phyloP scores from a whole-genome alignment of 768 basidiomycete genomes.

The Flagelloscypha sp. region DNA sequence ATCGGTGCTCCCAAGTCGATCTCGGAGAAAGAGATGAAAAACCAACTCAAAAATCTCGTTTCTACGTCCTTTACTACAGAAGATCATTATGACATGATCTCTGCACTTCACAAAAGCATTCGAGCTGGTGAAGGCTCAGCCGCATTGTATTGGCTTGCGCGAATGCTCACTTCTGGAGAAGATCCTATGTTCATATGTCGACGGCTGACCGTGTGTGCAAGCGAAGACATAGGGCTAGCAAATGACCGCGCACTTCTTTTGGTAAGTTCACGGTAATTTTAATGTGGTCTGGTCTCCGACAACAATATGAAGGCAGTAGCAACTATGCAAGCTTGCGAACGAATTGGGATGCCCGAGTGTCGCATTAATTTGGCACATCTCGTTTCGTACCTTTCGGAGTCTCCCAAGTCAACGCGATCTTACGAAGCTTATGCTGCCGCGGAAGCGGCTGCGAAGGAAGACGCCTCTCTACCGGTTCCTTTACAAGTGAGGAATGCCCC shows the following conservation, averaged over 20 bases:
- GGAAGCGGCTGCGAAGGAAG: slow-evolving; percentile 49
- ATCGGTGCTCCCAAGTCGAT: slow-evolving; percentile 34
- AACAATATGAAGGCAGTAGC: slow-evolving; percentile 44
- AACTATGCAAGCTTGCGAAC: slow-evolving; percentile 55
- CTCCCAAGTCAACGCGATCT: slow-evolving; percentile 71
- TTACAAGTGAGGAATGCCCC: slow-evolving; percentile 72
- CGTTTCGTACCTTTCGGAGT: slow-evolving; percentile 72
- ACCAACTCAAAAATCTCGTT: slow-evolving; percentile 52
- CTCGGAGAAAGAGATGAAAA: slow-evolving; percentile 43
- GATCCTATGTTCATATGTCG: slow-evolving; percentile 73
- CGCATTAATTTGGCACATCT: slow-evolving; percentile 72
- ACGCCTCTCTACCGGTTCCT: slow-evolving; percentile 54
- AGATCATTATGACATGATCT: slow-evolving; percentile 73
- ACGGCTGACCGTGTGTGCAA: slow-evolving; percentile 71
- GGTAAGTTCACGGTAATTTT: slow-evolving; percentile 27
- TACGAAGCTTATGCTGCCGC: slow-evolving; percentile 73
- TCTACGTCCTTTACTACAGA: slow-evolving; percentile 67
- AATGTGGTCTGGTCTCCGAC: background rate
- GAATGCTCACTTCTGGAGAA: slow-evolving; percentile 75
- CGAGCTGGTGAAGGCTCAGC: slow-evolving; percentile 70
- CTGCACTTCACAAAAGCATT: slow-evolving; percentile 76
- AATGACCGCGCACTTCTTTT: slow-evolving; percentile 71
- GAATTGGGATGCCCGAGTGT: slow-evolving; percentile 77
- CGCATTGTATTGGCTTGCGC: slow-evolving; percentile 83
- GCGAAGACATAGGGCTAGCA: slow-evolving; percentile 80